phyloP scores from a whole-genome alignment of 768 basidiomycete genomes.

The Boletus vinaceobasis region DNA sequence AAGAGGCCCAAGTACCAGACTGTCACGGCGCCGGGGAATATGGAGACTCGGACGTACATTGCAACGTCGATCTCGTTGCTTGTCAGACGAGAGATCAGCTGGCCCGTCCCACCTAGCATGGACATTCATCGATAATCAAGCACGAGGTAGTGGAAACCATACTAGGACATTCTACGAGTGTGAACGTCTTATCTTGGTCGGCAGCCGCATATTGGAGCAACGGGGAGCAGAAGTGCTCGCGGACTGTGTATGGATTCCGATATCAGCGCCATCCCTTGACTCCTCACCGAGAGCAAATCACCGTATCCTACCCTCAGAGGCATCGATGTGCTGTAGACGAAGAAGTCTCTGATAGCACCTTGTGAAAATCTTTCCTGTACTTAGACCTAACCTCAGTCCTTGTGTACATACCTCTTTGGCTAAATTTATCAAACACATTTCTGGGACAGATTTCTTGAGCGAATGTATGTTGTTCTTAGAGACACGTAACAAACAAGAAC shows the following conservation, averaged over 20 bases:
- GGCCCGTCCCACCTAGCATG: conserved; percentile 74
- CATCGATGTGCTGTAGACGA: conserved; percentile 13
- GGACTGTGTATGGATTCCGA: conserved; percentile 44
- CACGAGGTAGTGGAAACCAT: conserved; percentile 11
- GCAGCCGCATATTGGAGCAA: conserved; percentile 77
- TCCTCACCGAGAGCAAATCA: conserved; percentile 2
- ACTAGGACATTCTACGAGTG: conserved; percentile 89
- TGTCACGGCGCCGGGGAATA: conserved; percentile 1
- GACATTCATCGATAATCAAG: conserved; percentile 20
- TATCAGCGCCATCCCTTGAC: conserved; percentile 4
- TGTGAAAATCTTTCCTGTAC: not conserved
- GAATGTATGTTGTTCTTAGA: not conserved
- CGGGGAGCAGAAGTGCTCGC: conserved; percentile 91
- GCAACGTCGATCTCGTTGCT: conserved; percentile 80
- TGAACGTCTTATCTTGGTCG: conserved; percentile 72
- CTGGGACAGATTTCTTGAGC: not conserved
- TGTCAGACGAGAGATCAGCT: conserved; percentile 70
- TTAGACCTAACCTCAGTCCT: not conserved
- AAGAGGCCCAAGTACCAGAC: not conserved
- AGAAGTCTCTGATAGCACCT: not conserved
- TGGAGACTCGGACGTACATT: conserved; percentile 56
- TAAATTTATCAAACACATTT: conserved; percentile 1
- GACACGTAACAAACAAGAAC: conserved; percentile 2
- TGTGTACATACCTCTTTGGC: not conserved
- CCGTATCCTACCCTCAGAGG: conserved; percentile 34